Evolutionary conservation across 1,139 yeast genomes (phyloP).

Genomic region (Yamadazyma trypodendri): DNA sequence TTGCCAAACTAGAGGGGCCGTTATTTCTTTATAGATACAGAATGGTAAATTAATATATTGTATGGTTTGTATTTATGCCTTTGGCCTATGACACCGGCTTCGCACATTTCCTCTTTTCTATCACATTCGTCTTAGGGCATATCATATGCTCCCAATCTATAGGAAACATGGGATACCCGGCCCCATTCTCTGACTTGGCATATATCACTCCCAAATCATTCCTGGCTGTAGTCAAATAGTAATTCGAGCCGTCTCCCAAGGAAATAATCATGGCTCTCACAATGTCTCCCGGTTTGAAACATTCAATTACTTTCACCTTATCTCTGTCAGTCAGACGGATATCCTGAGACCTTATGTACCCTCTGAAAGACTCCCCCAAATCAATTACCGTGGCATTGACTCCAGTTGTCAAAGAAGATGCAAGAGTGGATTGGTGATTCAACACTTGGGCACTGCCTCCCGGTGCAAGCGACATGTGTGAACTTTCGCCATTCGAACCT

Average conservation of each 20-base stretch:
- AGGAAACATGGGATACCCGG: constrained; percentile 84
- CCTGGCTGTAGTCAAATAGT: constrained; percentile 83
- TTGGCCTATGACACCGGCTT: constrained; percentile 55
- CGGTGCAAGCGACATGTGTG: constrained; percentile 39
- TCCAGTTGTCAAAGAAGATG: constrained; percentile 37
- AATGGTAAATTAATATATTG: too few species aligned
- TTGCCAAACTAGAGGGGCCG: too few species aligned
- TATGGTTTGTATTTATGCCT: too few species aligned
- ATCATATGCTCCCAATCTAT: constrained; percentile 97
- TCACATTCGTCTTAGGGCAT: constrained; percentile 66
- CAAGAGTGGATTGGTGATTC: constrained; percentile 44
- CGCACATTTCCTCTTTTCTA: constrained; percentile 88
- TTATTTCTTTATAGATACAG: too few species aligned
- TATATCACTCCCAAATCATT: constrained; percentile 93
- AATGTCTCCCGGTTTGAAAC: constrained; percentile 90
- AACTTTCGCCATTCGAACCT: constrained; percentile 57
- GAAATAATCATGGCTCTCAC: constrained; percentile 78
- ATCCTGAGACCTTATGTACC: constrained; percentile 84
- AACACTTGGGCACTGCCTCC: constrained; percentile 57
- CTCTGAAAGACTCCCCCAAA: constrained; percentile 89
- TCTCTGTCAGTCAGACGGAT: constrained; percentile 90
- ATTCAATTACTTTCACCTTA: constrained; percentile 71
- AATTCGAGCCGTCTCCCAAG: constrained; percentile 90
- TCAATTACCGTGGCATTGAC: constrained; percentile 53
- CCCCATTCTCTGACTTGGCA: constrained; percentile 68